phyloP scores from a whole-genome alignment of 2,329 filamentous ascomycete genomes.

The Microdochium paspali region DNA sequence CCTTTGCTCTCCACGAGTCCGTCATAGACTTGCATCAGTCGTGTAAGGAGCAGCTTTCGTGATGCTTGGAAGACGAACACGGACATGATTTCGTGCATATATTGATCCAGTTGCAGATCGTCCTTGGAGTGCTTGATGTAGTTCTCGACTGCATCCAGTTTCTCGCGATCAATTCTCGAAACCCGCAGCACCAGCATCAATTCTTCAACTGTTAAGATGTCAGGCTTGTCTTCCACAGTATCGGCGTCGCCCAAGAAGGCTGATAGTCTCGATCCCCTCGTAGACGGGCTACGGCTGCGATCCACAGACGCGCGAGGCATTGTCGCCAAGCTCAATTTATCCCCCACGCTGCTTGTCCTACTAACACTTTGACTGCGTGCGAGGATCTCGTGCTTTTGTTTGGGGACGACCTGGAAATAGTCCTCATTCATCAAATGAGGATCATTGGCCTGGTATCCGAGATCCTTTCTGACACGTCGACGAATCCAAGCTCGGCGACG shows the following conservation, averaged over 20 bases:
- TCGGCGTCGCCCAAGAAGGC: slow-evolving; percentile 20
- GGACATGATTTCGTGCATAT: slow-evolving; percentile 79
- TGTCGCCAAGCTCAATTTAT: slow-evolving; percentile 24
- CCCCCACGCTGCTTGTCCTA: slow-evolving; percentile 22
- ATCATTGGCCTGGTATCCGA: slow-evolving; percentile 34
- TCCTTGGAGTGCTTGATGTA: slow-evolving; percentile 72
- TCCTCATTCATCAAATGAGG: slow-evolving; percentile 63
- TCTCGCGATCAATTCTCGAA: slow-evolving; percentile 81
- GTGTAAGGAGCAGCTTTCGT: slow-evolving; percentile 63
- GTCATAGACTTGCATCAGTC: slow-evolving; percentile 57
- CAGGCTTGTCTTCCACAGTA: slow-evolving; percentile 45
- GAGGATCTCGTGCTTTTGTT: neutral
- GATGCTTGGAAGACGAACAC: slow-evolving; percentile 86
- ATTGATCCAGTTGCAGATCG: slow-evolving; percentile 67
- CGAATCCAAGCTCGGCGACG: slow-evolving; percentile 80
- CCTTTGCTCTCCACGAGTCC: slow-evolving; percentile 25
- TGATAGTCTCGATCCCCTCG: neutral
- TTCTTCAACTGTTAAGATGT: slow-evolving; percentile 54
- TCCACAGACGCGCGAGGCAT: slow-evolving; percentile 19
- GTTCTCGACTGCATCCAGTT: slow-evolving; percentile 70
- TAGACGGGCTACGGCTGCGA: neutral
- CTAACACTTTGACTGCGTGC: slow-evolving; percentile 21
- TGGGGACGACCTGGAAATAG: slow-evolving; percentile 67
- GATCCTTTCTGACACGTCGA: slow-evolving; percentile 58
- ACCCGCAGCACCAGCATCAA: slow-evolving; percentile 60